Evolutionary conservation across 139 green algal species (phyloP), one percentile per base, ranked within the genome.

Genomic region (Tetradesmus obliquus): DNA sequence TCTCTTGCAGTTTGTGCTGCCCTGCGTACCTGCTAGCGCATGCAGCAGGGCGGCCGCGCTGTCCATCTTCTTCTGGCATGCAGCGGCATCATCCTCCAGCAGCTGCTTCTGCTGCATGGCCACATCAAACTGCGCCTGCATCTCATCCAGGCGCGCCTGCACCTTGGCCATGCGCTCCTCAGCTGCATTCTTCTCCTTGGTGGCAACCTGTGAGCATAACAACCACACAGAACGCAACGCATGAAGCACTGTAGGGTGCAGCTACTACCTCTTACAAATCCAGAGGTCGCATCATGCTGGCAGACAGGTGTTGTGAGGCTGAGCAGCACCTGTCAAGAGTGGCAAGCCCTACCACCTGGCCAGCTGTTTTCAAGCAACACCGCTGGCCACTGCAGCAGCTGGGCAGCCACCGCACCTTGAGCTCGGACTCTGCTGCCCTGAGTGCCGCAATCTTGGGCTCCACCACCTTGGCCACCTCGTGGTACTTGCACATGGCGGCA

Each of bases 391-490:
- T 76, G 66, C 66, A 24, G 66, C 66, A 76, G 17, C 66, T 76
- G 17, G 54, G 20, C 69, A 57, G 32, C 20, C 15, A 12, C 5
- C 54, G 7, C n/a, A 96, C 87, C 94, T 98, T 98, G 10, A 99
- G 95, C 94, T 99, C 96, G 2, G 94, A 93, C 93, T 99, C 97
- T 19, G 96, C 93, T 80, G 96, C 95, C 20, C 96, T 94, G 92
- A 99, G 95, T 62, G 95, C 94, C 24, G 92, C 94, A 91, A 99
- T 99, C 95, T 99, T 99, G 85, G 98, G 98, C 95, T 99, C 98
- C 72, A 99, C 98, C 15, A 98, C 95, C 90, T 97, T 95, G 84
- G 96, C 95, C 19, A 99, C 97, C 62, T 96, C 91, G 92, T 99
- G 98, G 94, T 99, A 99, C 74, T 96, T 99, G 95, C 95, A 98